A percentile compares a stretch with the other conserved stretches of the same genome.
Conservation (phyloP, 2,329 filamentous ascomycete species). For the Trematosphaeria pertusa region DNA sequence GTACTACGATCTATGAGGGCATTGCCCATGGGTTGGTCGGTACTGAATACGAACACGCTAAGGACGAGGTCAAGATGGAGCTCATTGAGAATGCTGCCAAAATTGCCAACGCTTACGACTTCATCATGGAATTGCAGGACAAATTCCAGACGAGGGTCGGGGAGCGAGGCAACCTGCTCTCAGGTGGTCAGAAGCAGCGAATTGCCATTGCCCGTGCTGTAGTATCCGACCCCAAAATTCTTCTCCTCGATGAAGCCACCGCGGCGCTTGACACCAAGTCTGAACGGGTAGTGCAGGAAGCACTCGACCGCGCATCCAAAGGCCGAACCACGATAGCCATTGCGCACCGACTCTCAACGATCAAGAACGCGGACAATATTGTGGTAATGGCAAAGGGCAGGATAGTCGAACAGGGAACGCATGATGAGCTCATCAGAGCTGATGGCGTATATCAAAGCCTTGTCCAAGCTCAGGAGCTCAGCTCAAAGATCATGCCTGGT, state of each 20-base stretch:
- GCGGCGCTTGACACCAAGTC: slow-evolving; percentile 93
- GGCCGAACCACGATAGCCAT: slow-evolving; percentile 96
- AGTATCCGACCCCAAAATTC: slow-evolving; percentile 88
- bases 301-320: slow-evolving; percentile 82
- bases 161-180: slow-evolving; percentile 89
- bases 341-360: slow-evolving; percentile 92
- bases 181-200: slow-evolving; percentile 95
- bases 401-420: slow-evolving; percentile 93
- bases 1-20: slow-evolving; percentile 86
- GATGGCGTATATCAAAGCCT: slow-evolving; percentile 81
- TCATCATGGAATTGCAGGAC: slow-evolving; percentile 81
- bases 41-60: slow-evolving; percentile 70
- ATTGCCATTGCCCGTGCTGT: slow-evolving; percentile 93
- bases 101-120: slow-evolving; percentile 94
- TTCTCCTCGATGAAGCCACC: slow-evolving; percentile 94
- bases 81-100: slow-evolving; percentile 82
- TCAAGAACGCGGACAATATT: slow-evolving; percentile 93
- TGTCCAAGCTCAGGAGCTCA: slow-evolving; percentile 79
- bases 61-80: slow-evolving; percentile 71
- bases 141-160: slow-evolving; percentile 96
- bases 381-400: slow-evolving; percentile 85
- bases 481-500: slow-evolving; percentile 28
- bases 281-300: slow-evolving; percentile 92
- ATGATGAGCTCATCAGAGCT: slow-evolving; percentile 76
- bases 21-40: slow-evolving; percentile 92